Base-by-base conservation (phyloP, 2,329 filamentous ascomycete species). In the Metarhizium guizhouense region DNA sequence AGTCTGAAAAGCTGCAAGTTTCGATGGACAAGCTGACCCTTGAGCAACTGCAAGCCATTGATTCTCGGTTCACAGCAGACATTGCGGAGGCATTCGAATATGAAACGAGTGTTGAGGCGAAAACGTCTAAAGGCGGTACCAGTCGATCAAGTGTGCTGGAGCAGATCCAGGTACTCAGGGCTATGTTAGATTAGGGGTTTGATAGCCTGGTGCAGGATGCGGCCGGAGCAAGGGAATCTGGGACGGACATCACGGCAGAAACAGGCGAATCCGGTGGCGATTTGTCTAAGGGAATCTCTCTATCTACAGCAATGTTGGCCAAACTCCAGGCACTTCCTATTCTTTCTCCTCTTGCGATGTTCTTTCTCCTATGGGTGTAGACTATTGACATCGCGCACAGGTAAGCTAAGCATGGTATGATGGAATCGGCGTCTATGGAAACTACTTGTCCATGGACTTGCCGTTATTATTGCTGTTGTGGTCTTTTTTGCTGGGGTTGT, bases 41-140 rank as follows among this genome's bases (percentile, higher is more conserved):
- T 48, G 79, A 84, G 68, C 81, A 91, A 65, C 72, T 92, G 53
- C 77, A 87, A 73, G 76, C 70, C 4, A 80, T 95, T 3, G 87
- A 93, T 61, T 64, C 71, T 1, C 78, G 87, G 52, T 88, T 95
- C 60, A 84, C 81, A 34, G 78, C 84, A 57, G 89, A 94, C 67
- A 82, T 95, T 45, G 71, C 80, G 50, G 74, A 82, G 51, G 82
- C 82, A 30, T 88, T 96, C 67, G 81, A 95, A 72, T 95, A 94
- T 65, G 86, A 95, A 72, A 82, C 82, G 60, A 89, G 86, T 58
- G 89, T 95, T 6, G 90, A 96, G 78, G 80, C 87, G 75, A 83
- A 87, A 65, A 81, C 83, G 47, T 85, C 88, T 3, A 84, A 84
- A 62, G 91, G 90, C 29, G 89, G 90, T 32, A 94, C 88, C 29